Percentiles rank a stretch among this genome's conserved stretches.
Conservation (phyloP, 192 early-diverging fungal species). For the Piromyces finnis region DNA sequence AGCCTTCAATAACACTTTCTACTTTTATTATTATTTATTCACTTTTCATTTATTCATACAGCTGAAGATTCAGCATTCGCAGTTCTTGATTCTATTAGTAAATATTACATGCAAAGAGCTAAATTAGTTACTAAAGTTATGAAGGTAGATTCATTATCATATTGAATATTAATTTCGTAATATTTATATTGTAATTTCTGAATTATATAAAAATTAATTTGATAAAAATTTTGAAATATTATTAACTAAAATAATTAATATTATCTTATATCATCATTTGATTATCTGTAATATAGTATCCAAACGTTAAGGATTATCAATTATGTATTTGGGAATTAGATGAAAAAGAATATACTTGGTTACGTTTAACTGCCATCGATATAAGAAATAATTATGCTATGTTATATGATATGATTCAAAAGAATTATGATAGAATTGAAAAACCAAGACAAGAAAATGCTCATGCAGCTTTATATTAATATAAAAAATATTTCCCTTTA, state of each 20-base stretch:
- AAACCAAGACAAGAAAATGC: background rate
- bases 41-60: background rate
- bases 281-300: background rate
- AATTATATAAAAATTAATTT: too few species aligned
- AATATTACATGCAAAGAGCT: background rate
- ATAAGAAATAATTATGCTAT: background rate
- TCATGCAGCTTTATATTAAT: background rate
- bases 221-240: too few species aligned
- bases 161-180: too few species aligned
- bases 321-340: background rate
- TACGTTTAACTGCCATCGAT: background rate
- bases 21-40: background rate
- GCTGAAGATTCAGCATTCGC: background rate
- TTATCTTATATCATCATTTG: too few species aligned
- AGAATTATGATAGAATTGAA: background rate
- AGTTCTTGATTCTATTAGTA: background rate
- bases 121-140: background rate
- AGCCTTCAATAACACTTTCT: too few species aligned
- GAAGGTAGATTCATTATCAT: too few species aligned
- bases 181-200: too few species aligned
- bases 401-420: background rate
- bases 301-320: background rate
- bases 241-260: too few species aligned
- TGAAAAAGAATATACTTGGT: background rate
- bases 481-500: too few species aligned